Percentiles rank a stretch among this genome's conserved stretches.
These are phyloP conservation scores for Leccinellum luteum DNA, from an alignment of 768 basidiomycete species.

Conservation along the genomic window DNA sequence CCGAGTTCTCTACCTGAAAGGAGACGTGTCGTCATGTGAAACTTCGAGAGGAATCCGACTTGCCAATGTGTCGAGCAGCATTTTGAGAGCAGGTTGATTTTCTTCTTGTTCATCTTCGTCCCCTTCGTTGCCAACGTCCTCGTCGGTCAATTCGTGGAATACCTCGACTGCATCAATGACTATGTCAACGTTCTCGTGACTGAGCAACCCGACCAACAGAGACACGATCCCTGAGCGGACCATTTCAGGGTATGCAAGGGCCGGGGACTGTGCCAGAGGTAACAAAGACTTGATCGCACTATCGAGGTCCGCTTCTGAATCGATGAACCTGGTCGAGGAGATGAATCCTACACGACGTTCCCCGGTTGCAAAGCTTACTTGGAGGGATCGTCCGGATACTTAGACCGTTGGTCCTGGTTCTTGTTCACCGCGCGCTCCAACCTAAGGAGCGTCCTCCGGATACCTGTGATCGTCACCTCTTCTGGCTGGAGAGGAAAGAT, in stretches of 20 bases:
- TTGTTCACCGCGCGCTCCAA: slow-evolving; percentile 91
- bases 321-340: slow-evolving; percentile 75
- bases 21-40: slow-evolving; percentile 4
- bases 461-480: slow-evolving; percentile 62
- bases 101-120: slow-evolving; percentile 63
- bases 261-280: slow-evolving; percentile 83
- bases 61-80: slow-evolving; percentile 75
- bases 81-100: slow-evolving; percentile 65
- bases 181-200: slow-evolving; percentile 96
- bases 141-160: slow-evolving; percentile 92
- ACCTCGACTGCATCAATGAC: slow-evolving; percentile 94
- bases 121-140: slow-evolving; percentile 83
- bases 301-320: slow-evolving; percentile 96
- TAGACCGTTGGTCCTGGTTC: slow-evolving; percentile 96
- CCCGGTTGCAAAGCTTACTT: slow-evolving; percentile 50
- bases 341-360: neutral
- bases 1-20: slow-evolving; percentile 71
- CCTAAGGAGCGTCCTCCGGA: slow-evolving; percentile 70
- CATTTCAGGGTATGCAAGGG: slow-evolving; percentile 85
- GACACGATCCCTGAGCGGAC: slow-evolving; percentile 69
- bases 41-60: slow-evolving; percentile 27
- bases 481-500: slow-evolving; percentile 46
- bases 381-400: slow-evolving; percentile 87
- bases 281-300: slow-evolving; percentile 80
- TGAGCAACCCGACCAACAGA: slow-evolving; percentile 79